Conservation (phyloP, 2,329 filamentous ascomycete genomes). For the Fonsecaea multimorphosa region DNA sequence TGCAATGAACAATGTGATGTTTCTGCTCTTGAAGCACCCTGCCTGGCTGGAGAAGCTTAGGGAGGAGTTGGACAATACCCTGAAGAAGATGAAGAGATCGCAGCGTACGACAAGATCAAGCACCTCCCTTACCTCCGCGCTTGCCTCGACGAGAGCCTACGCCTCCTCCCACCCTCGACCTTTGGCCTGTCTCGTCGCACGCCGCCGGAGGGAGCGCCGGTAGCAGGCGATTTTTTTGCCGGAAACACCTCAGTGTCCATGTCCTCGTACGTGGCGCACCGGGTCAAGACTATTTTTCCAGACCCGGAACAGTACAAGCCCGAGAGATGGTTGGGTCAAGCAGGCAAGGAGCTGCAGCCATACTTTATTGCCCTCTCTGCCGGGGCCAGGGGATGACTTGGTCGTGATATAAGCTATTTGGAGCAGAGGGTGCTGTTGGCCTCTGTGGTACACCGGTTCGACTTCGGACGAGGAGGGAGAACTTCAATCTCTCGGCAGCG, state of each 20-base stretch:
- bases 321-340: slow-evolving; percentile 55
- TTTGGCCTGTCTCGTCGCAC: slow-evolving; percentile 73
- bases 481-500: slow-evolving; percentile 45
- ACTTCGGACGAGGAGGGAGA: slow-evolving; percentile 46
- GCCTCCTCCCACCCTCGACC: slow-evolving; percentile 68
- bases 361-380: slow-evolving; percentile 46
- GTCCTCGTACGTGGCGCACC: slow-evolving; percentile 76
- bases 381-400: slow-evolving; percentile 51
- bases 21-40: slow-evolving; percentile 57
- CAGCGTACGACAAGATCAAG: slow-evolving; percentile 58
- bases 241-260: slow-evolving; percentile 76
- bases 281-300: slow-evolving; percentile 70
- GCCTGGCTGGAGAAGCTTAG: slow-evolving; percentile 48
- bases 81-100: slow-evolving; percentile 50
- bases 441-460: slow-evolving; percentile 52
- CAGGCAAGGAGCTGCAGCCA: slow-evolving; percentile 30
- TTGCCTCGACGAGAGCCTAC: slow-evolving; percentile 76
- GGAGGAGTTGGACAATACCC: slow-evolving; percentile 54
- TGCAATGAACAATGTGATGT: slow-evolving; percentile 51
- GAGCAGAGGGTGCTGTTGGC: slow-evolving; percentile 56
- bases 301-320: slow-evolving; percentile 71
- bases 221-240: slow-evolving; percentile 69
- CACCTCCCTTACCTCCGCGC: slow-evolving; percentile 74
- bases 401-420: slow-evolving; percentile 52
- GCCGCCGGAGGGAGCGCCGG: slow-evolving; percentile 64